Evolutionary conservation across 257 asterid species (phyloP), one percentile per base, ranked within the genome.

Genomic region (Forsythia viridissima): DNA sequence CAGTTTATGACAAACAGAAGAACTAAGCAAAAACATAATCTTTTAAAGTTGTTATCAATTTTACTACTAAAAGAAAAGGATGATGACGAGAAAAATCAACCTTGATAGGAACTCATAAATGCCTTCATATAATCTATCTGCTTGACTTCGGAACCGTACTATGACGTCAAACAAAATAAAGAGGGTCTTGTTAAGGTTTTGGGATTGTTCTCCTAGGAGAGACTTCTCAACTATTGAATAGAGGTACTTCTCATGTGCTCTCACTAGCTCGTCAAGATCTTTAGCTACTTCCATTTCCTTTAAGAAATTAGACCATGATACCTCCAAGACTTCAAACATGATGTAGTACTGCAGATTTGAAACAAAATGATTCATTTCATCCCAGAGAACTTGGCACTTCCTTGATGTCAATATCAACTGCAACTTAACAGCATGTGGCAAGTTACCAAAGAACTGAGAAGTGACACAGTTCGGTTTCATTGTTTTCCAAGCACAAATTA

Each of bases 311-410:
- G 97, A 88, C 99, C 99, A 93, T 0, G 99, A 96, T 40, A 91
- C 93, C 88, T 91, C 98, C 94, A 96, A 83, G 72, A 96, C 98
- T 84, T 96, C 98, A 86, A 96, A 96, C 98, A 96, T 96, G 76
- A 96, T 93, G 85, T 96, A 92, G 78, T 92, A 96, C 86, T 96
- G 99, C 90, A 96, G 90, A 86, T 96, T 96, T 46, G 99, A 83
- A 70, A 93, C 96, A 79, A 96, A 93, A 82, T 96, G 98, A 85
- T 96, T 96, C 99, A 96, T 96, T 88, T 96, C 99, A 72, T 82
- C 97, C 99, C 99, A 96, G 66, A 93, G 96, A 82, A 93, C 99
- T 82, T 96, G 99, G 83, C 98, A 96, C 85, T 89, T 94, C 87
- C 98, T 90, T 76, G 98, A 90, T 52, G 97, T 90, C 84, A 91